Percentiles rank a stretch among this genome's conserved stretches.
Conservation (phyloP, 2,329 filamentous ascomycete genomes). For the Aspergillus viridinutans region DNA sequence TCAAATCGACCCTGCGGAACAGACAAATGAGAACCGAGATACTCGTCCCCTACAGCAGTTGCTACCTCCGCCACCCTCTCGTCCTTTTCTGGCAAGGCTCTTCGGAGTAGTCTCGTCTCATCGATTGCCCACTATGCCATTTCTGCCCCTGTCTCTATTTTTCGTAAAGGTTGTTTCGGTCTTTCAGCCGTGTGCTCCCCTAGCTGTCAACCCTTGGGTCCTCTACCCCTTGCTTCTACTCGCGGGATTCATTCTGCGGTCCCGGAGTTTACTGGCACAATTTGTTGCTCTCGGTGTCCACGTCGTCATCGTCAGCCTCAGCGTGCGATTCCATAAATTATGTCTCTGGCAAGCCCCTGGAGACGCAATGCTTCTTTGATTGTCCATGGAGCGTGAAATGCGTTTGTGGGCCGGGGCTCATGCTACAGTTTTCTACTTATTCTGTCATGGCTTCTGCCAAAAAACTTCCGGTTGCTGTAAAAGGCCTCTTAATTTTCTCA, state of each 20-base stretch:
- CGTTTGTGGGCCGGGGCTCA: background rate
- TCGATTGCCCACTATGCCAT: slow-evolving; percentile 45
- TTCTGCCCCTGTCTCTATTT: slow-evolving; percentile 53
- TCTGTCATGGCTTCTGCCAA: background rate
- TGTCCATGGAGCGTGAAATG: background rate
- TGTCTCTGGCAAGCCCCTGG: slow-evolving; percentile 24
- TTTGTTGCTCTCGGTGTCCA: slow-evolving; percentile 46
- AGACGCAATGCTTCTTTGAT: background rate
- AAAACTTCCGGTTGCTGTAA: background rate
- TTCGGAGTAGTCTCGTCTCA: slow-evolving; percentile 18
- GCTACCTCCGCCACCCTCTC: slow-evolving; percentile 39
- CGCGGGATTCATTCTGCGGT: slow-evolving; percentile 60
- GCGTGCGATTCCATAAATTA: slow-evolving; percentile 35
- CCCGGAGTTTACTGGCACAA: slow-evolving; percentile 35
- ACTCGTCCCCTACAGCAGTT: slow-evolving; percentile 29
- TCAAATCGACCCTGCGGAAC: slow-evolving; percentile 10
- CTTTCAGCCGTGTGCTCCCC: slow-evolving; percentile 66
- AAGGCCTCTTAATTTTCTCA: background rate
- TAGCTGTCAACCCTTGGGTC: slow-evolving; percentile 60
- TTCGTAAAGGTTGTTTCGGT: slow-evolving; percentile 64
- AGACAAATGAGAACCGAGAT: slow-evolving; percentile 13
- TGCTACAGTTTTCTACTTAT: background rate
- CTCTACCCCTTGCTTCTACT: slow-evolving; percentile 64
- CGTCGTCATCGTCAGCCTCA: slow-evolving; percentile 39
- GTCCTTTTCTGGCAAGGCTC: slow-evolving; percentile 20